Evolutionary conservation across 1,284 basidiomycete genomes (phyloP).

Genomic region (Volvariella volvacea): DNA sequence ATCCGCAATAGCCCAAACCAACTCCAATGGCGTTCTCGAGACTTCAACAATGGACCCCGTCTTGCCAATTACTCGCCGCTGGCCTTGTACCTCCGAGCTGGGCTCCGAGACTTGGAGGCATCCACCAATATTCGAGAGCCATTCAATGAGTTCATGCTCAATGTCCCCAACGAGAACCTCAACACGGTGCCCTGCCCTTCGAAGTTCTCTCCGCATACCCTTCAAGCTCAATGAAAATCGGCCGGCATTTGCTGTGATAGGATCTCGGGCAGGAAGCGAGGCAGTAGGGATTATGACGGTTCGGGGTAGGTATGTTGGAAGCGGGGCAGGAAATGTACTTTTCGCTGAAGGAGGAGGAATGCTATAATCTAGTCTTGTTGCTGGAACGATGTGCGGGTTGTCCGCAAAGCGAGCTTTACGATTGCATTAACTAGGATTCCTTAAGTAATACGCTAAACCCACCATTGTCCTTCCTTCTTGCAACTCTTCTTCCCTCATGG

Average conservation of each 20-base stretch:
- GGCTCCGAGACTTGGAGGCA: conserved; percentile 37
- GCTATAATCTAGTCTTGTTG: conserved; percentile 48
- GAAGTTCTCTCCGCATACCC: conserved; percentile 63
- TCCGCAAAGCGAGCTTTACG: conserved; percentile 59
- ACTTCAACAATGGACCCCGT: conserved; percentile 55
- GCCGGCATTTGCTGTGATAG: conserved; percentile 58
- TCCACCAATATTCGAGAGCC: conserved; percentile 49
- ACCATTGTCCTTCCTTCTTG: conserved; percentile 73
- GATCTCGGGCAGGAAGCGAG: conserved; percentile 32
- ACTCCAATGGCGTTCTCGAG: conserved; percentile 52
- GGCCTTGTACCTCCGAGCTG: conserved; percentile 11
- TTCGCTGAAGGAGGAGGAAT: conserved; percentile 36
- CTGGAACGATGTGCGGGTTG: conserved; percentile 62
- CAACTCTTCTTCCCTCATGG: conserved; percentile 71
- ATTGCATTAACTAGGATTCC: too few species aligned
- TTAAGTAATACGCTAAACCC: too few species aligned
- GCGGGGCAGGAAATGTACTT: conserved; percentile 67
- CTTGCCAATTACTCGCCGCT: conserved; percentile 35
- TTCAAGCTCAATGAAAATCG: conserved; percentile 70
- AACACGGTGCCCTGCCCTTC: conserved; percentile 52
- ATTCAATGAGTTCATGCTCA: conserved; percentile 55
- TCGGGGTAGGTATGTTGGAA: conserved; percentile 63
- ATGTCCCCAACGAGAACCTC: conserved; percentile 57
- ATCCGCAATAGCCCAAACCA: conserved; percentile 64
- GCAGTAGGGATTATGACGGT: conserved; percentile 45